These are phyloP conservation scores for Lepidopterella palustris DNA, from an alignment of 495 filamentous ascomycete genomes.

Conservation along the genomic window DNA sequence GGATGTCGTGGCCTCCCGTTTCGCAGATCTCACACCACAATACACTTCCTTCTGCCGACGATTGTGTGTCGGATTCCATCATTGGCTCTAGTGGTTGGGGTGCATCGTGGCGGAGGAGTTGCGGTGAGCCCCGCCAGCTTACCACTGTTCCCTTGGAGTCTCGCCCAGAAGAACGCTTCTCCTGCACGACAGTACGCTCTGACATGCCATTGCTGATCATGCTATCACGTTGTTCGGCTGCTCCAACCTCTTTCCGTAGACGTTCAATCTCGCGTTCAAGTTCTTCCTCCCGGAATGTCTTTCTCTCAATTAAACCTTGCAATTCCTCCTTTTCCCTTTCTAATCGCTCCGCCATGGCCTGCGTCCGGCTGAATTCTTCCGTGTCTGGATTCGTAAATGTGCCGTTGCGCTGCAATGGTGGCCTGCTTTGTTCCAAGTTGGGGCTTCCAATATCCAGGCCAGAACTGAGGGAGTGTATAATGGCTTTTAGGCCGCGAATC, in stretches of 20 bases:
- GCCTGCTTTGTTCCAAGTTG: constrained; percentile 12
- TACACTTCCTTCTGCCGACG: constrained; percentile 63
- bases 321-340: constrained; percentile 75
- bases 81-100: constrained; percentile 43
- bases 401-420: constrained; percentile 23
- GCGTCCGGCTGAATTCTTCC: constrained; percentile 52
- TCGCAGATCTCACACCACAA: constrained; percentile 98
- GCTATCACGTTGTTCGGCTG: constrained; percentile 38
- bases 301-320: constrained; percentile 60
- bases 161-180: constrained; percentile 48
- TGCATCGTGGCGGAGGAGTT: constrained; percentile 10
- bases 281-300: constrained; percentile 75
- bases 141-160: constrained; percentile 55
- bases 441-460: constrained; percentile 44
- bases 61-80: constrained; percentile 67
- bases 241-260: constrained; percentile 37
- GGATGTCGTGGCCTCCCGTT: constrained; percentile 84
- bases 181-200: constrained; percentile 32
- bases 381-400: constrained; percentile 31
- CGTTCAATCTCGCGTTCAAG: constrained; percentile 80
- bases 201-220: constrained; percentile 44
- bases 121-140: constrained; percentile 36
- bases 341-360: constrained; percentile 52
- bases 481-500: constrained; percentile 92
- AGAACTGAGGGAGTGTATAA: constrained; percentile 86